Conservation (phyloP, 192 early-diverging fungal species). For the Coemansia sp. region DNA sequence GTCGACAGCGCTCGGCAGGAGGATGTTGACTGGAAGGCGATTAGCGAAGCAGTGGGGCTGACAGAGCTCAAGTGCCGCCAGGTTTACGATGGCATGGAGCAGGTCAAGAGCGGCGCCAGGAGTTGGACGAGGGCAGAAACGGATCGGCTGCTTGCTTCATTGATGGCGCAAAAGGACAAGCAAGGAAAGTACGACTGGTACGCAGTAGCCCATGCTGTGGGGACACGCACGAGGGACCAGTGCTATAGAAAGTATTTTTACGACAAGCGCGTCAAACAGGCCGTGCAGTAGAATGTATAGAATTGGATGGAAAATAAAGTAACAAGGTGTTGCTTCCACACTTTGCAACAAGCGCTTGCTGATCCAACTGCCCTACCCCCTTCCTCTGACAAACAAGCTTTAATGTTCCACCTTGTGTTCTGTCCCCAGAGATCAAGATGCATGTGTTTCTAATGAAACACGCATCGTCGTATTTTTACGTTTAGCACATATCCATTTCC, state of each 20-base stretch:
- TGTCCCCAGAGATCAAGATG: too few species aligned
- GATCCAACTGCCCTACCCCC: too few species aligned
- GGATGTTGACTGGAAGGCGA: background rate
- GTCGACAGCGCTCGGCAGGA: background rate
- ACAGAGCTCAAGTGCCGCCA: background rate
- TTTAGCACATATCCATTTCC: too few species aligned
- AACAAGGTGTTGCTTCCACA: too few species aligned
- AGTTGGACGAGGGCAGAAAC: background rate
- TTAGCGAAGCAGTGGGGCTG: background rate
- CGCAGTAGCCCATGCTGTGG: background rate
- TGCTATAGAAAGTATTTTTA: background rate
- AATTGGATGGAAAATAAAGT: too few species aligned
- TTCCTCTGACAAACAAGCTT: too few species aligned
- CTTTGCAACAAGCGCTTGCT: too few species aligned
- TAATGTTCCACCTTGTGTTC: too few species aligned
- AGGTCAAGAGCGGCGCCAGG: background rate
- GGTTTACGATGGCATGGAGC: background rate
- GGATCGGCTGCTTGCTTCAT: background rate
- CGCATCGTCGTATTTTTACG: too few species aligned
- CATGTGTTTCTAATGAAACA: too few species aligned
- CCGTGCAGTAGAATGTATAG: background rate
- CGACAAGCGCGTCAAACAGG: background rate
- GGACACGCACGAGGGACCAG: background rate
- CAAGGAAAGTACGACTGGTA: background rate
- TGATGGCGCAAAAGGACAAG: background rate